Percentiles rank a stretch among this genome's conserved stretches.
Conservation (phyloP, 306 rosid genomes). For the Arachis stenosperma region DNA sequence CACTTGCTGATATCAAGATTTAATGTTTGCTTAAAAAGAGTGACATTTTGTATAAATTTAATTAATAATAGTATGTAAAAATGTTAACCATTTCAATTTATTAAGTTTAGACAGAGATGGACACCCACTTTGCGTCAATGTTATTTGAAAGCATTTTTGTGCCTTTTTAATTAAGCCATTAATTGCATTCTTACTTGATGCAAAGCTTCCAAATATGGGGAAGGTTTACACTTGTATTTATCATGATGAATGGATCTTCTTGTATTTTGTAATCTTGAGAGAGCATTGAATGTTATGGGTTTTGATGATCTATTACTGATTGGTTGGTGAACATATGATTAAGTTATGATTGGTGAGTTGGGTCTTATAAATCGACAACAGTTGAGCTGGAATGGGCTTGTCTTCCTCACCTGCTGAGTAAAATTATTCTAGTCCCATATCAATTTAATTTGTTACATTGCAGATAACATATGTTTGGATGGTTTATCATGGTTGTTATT, state of each 20-base stretch:
- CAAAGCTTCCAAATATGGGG: neutral
- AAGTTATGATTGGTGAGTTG: conserved; percentile 25
- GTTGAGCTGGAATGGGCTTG: conserved; percentile 16
- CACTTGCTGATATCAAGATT: neutral
- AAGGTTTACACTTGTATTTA: neutral
- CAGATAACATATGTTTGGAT: conserved; percentile 8
- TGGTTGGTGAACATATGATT: conserved; percentile 3
- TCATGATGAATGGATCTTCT: conserved; percentile 7
- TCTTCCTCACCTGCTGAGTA: conserved; percentile 21
- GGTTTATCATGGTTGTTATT: conserved; percentile 27
- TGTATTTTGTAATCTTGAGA: neutral
- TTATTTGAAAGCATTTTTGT: conserved; percentile 6
- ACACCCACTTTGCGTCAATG: neutral
- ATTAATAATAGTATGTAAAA: neutral
- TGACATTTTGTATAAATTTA: conserved; percentile 3
- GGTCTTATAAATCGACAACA: neutral
- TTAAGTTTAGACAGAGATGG: neutral
- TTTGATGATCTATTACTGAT: neutral
- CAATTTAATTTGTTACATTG: neutral
- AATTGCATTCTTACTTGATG: neutral
- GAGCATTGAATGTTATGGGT: conserved; percentile 8
- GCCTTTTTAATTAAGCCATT: neutral
- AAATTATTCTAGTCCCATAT: conserved; percentile 22
- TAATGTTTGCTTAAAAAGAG: neutral
- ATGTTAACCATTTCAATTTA: neutral